These are phyloP conservation scores for Chloris gayana DNA, from an alignment of 176 grass and related monocot genomes.

Conservation along the genomic window DNA sequence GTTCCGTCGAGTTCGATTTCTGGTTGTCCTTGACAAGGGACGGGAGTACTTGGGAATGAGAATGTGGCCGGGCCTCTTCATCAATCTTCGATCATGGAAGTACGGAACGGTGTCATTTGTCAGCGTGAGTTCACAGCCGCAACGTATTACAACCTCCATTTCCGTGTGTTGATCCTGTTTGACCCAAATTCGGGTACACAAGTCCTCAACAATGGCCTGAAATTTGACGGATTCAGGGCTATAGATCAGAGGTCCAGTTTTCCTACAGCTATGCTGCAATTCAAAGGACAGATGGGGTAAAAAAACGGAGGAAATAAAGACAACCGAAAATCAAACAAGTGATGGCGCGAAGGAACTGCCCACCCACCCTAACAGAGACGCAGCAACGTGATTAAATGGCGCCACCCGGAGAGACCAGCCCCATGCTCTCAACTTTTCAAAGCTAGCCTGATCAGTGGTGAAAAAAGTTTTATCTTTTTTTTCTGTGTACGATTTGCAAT, in stretches of 20 bases:
- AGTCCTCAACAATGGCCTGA: background rate
- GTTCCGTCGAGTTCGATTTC: too few relatives aligned
- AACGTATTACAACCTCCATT: background rate
- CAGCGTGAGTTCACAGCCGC: too few relatives aligned
- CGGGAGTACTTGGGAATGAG: too few relatives aligned
- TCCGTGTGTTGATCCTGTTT: background rate
- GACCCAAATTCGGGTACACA: background rate
- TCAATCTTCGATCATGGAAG: too few relatives aligned
- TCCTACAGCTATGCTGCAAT: background rate
- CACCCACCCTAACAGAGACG: constrained; percentile 24
- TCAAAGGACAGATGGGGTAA: background rate
- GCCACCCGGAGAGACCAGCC: background rate
- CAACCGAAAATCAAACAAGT: background rate
- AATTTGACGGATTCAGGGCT: too few relatives aligned
- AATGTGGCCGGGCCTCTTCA: too few relatives aligned
- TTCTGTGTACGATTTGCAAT: too few relatives aligned
- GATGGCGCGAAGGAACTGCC: constrained; percentile 17
- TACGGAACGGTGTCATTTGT: too few relatives aligned
- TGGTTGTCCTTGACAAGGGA: too few relatives aligned
- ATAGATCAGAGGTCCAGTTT: background rate
- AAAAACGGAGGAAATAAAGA: background rate
- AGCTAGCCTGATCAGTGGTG: background rate
- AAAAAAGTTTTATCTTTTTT: too few relatives aligned
- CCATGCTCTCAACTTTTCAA: background rate
- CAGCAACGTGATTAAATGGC: constrained; percentile 10